A percentile compares a stretch with the other conserved stretches of the same genome.
phyloP scores from a whole-genome alignment of 805 yeast species.

The Saccharomycopsis schoenii region DNA sequence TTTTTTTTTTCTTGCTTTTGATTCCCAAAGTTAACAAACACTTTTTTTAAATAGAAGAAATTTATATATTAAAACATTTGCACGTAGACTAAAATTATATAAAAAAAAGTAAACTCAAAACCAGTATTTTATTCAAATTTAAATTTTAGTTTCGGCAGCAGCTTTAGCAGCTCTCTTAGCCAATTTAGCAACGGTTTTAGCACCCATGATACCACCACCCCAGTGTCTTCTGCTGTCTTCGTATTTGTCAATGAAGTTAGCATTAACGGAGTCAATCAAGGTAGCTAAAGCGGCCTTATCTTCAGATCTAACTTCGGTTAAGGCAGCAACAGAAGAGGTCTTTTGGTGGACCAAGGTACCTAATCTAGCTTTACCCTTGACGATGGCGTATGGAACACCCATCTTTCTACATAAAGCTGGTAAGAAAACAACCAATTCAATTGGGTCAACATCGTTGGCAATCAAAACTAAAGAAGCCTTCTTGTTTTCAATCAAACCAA shows the following conservation, averaged over 20 bases:
- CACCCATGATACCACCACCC: conserved; percentile 99
- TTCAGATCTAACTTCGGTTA: conserved; percentile 89
- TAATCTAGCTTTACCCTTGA: conserved; percentile 97
- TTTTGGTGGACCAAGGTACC: conserved; percentile 97
- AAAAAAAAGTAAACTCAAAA: not conserved
- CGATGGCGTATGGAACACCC: conserved; percentile 98
- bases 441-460: conserved; percentile 99
- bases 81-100: not conserved
- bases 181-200: conserved; percentile 79
- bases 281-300: conserved; percentile 93
- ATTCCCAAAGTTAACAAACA: not conserved
- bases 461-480: conserved; percentile 95
- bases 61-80: not conserved
- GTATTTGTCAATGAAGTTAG: conserved; percentile 89
- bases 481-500: conserved; percentile 94
- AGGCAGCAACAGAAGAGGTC: conserved; percentile 94
- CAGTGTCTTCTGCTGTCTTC: conserved; percentile 97
- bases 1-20: not conserved
- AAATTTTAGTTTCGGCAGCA: conserved; percentile 23
- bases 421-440: conserved; percentile 91
- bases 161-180: conserved; percentile 55
- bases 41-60: conserved; percentile 1
- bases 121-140: conserved; percentile 8
- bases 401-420: conserved; percentile 99
- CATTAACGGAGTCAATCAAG: conserved; percentile 84